Conservation (phyloP, 2,329 filamentous ascomycete species). For the Ceratocystis colombiana region DNA sequence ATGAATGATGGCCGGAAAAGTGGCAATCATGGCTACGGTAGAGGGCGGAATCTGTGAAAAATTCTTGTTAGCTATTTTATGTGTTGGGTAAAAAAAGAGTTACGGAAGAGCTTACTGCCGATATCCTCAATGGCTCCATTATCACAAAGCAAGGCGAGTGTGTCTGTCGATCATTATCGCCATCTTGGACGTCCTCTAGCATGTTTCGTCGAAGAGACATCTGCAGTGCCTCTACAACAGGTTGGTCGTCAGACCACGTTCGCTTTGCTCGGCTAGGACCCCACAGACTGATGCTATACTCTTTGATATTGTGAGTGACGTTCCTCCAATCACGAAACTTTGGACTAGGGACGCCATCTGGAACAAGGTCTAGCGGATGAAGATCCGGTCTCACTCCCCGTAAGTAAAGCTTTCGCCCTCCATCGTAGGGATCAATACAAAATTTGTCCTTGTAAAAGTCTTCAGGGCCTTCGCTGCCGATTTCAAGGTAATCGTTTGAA, state of each 20-base stretch:
- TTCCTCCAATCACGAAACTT: constrained; percentile 37
- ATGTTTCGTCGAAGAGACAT: constrained; percentile 73
- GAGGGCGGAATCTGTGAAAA: constrained; percentile 51
- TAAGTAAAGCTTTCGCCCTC: constrained; percentile 52
- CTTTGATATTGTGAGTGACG: constrained; percentile 54
- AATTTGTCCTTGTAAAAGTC: constrained; percentile 46
- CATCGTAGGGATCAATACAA: constrained; percentile 49
- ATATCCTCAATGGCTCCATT: constrained; percentile 66
- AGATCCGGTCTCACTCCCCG: constrained; percentile 46
- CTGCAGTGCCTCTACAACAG: constrained; percentile 66
- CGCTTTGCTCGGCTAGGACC: constrained; percentile 44
- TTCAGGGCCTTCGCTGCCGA: constrained; percentile 38
- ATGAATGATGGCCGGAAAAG: constrained; percentile 75
- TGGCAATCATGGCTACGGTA: constrained; percentile 61
- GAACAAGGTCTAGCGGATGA: constrained; percentile 55
- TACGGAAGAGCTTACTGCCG: constrained; percentile 47
- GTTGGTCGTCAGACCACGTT: constrained; percentile 57
- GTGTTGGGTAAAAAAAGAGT: too few species aligned
- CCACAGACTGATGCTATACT: constrained; percentile 73
- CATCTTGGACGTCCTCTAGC: constrained; percentile 56
- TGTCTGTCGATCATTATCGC: constrained; percentile 37
- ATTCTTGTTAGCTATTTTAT: constrained; percentile 27
- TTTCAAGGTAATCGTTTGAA: constrained; percentile 28
- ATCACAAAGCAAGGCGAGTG: constrained; percentile 53
- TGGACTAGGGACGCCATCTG: constrained; percentile 43